Evolutionary conservation across 164 flowering plant species (phyloP), one percentile per base, ranked within the genome.

Genomic region (Nymphaea colorata): DNA sequence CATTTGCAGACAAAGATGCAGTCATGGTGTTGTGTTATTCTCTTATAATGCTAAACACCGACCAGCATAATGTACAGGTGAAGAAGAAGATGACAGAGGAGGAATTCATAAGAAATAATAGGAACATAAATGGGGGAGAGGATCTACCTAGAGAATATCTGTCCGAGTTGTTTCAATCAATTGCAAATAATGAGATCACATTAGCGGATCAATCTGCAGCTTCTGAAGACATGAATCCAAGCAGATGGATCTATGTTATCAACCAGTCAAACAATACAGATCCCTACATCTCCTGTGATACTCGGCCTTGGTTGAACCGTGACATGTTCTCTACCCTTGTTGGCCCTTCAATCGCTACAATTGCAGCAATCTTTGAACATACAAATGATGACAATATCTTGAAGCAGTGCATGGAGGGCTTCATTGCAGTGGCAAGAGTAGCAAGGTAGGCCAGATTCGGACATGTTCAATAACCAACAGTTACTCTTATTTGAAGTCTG

Each of bases 61-160:
- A 95, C 79, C 98, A 83, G 60, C 99, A 95, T 65, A 92, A 90
- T 66, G 92, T 96, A 0, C 64, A 61, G 17, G 99, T 95, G 57
- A 95, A 90, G 86, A 95, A 87, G 72, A 95, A 95, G 81, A 95
- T 92, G 98, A 90, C 98, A n/a, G 99, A 95, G 68, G 99, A 95
- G 8, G 98, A 95, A 69, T 95, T 92, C 76, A 90, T 95, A n/a
- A 75, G 86, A 68, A 95, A 95, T 84, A 91, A 92, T 42, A 78
- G 99, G 78, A 85, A 81, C 25, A 92, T 90, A 59, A 95, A 95
- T 76, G 96, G 80, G 41, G 99, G 99, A 53, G 80, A 84, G 17
- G 99, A 95, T 79, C 93, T 95, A 65, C 96, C 97, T 4, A 80
- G 96, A 66, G 96, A 88, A 64, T 85, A 81, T 72, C 85, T 95